Percentiles rank a stretch among this genome's conserved stretches.
These are phyloP conservation scores for Zoysia japonica DNA, from an alignment of 176 grass and related monocot genomes.

Conservation along the genomic window DNA sequence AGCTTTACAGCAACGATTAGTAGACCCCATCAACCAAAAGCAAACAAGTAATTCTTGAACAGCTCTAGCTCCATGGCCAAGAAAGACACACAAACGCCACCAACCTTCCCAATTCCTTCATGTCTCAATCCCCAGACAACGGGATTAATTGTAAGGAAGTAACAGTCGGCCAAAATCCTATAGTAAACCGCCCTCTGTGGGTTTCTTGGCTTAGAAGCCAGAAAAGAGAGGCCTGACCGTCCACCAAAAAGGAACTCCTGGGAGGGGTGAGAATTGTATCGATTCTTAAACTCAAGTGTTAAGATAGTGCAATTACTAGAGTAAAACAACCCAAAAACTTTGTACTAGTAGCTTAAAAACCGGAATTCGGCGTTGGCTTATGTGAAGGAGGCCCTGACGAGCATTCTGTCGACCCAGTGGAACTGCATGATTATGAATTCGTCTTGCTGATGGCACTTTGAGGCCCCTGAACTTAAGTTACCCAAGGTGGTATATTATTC, in stretches of 20 bases:
- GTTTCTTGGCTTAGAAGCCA: constrained; percentile 40
- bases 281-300: not conserved
- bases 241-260: constrained; percentile 10
- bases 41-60: constrained; percentile 34
- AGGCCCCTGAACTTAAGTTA: not conserved
- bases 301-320: not conserved
- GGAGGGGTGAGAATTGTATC: not conserved
- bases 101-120: constrained; percentile 41
- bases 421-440: not conserved
- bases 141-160: not conserved
- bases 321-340: not conserved
- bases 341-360: not conserved
- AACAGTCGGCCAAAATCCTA: not conserved
- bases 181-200: not conserved
- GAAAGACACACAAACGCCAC: constrained; percentile 24
- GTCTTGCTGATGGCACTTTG: not conserved
- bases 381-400: not conserved
- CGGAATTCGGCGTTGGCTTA: not conserved
- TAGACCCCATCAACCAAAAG: constrained; percentile 38
- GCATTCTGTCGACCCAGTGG: not conserved
- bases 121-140: not conserved
- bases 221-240: constrained; percentile 27
- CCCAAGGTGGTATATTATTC: not conserved
- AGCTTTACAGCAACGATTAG: constrained; percentile 54
- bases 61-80: constrained; percentile 9